Evolutionary conservation across 2,329 filamentous ascomycete species (phyloP).

Genomic region (Clonostachys chloroleuca): DNA sequence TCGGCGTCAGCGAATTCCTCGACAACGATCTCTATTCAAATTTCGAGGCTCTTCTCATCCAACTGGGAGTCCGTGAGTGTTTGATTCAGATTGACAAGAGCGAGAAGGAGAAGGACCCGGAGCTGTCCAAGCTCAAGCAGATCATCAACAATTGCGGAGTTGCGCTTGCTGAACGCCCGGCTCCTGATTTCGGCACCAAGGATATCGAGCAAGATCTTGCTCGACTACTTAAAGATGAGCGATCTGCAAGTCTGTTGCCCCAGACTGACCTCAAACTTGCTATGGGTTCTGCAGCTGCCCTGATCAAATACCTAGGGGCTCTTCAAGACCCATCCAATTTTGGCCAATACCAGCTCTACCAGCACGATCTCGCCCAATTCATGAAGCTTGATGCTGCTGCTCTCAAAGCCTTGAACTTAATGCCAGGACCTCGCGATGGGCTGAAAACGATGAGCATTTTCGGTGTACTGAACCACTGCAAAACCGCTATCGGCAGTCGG

Average conservation of each 20-base stretch:
- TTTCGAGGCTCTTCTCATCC: slow-evolving; percentile 93
- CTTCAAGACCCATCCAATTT: slow-evolving; percentile 93
- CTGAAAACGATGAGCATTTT: slow-evolving; percentile 98
- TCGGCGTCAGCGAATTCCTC: slow-evolving; percentile 96
- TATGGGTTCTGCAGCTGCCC: slow-evolving; percentile 88
- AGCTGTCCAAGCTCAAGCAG: slow-evolving; percentile 78
- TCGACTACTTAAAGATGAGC: slow-evolving; percentile 82
- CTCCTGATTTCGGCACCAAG: slow-evolving; percentile 74
- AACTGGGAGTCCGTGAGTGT: slow-evolving; percentile 92
- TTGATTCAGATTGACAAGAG: slow-evolving; percentile 74
- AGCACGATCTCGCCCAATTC: slow-evolving; percentile 93
- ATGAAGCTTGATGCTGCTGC: slow-evolving; percentile 98
- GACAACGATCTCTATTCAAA: slow-evolving; percentile 99
- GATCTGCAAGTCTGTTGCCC: slow-evolving; percentile 69
- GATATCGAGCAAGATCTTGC: slow-evolving; percentile 96
- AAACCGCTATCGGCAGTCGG: slow-evolving; percentile 87
- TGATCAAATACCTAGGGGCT: slow-evolving; percentile 91
- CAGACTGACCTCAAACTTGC: slow-evolving; percentile 92
- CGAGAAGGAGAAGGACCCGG: slow-evolving; percentile 83
- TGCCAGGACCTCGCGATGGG: slow-evolving; percentile 92
- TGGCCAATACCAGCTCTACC: slow-evolving; percentile 94
- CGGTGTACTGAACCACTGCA: slow-evolving; percentile 94
- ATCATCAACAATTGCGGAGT: slow-evolving; percentile 93
- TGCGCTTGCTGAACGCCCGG: slow-evolving; percentile 76
- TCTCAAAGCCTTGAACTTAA: slow-evolving; percentile 89